Evolutionary conservation across 202 grass and related monocot species (phyloP).

Genomic region (Carex arenaria): DNA sequence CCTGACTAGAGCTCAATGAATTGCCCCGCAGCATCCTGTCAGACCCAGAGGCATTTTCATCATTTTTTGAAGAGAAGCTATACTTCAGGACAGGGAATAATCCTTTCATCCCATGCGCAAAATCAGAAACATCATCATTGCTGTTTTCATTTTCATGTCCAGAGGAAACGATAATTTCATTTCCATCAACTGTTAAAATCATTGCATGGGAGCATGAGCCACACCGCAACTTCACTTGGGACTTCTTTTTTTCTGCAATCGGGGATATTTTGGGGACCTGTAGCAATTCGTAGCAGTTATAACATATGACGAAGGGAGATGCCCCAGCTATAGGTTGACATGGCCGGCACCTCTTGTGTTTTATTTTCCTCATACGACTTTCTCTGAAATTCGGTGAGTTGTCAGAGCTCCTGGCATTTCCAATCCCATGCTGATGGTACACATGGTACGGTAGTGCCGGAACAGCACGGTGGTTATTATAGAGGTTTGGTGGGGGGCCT

Average conservation of each 20-base stretch:
- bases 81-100: slow-evolving; percentile 15
- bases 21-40: slow-evolving; percentile 9
- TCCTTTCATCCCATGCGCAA: background rate
- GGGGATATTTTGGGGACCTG: slow-evolving; percentile 54
- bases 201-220: slow-evolving; percentile 81
- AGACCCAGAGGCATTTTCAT: slow-evolving; percentile 14
- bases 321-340: slow-evolving; percentile 61
- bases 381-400: slow-evolving; percentile 13
- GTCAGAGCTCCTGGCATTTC: slow-evolving; percentile 18
- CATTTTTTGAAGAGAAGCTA: slow-evolving; percentile 9
- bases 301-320: slow-evolving; percentile 86
- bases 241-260: slow-evolving; percentile 40
- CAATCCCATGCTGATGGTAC: slow-evolving; percentile 17
- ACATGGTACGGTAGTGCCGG: slow-evolving; percentile 15
- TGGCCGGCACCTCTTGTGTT: slow-evolving; percentile 49
- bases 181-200: slow-evolving; percentile 59
- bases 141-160: slow-evolving; percentile 26
- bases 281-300: slow-evolving; percentile 82
- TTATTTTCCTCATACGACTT: slow-evolving; percentile 31
- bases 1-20: slow-evolving; percentile 16
- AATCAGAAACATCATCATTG: slow-evolving; percentile 3
- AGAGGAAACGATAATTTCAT: slow-evolving; percentile 45
- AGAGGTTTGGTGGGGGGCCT: slow-evolving; percentile 25
- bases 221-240: slow-evolving; percentile 56
- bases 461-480: slow-evolving; percentile 11